Evolutionary conservation across 352 stramenopile species (phyloP).

Genomic region (Pythium brachiatum): DNA sequence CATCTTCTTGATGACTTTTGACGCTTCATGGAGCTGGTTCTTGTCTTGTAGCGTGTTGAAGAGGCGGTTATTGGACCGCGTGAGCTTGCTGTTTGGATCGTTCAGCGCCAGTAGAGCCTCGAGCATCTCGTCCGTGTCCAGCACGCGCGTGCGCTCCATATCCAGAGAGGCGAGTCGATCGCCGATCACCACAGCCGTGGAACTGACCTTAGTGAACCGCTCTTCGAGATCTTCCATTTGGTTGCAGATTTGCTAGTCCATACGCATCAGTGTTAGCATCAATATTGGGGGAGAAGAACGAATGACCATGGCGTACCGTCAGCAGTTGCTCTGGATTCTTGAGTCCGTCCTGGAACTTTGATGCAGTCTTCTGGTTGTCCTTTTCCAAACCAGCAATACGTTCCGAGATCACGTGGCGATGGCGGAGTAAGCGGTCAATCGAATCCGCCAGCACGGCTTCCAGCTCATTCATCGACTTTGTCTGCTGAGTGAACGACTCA

Average conservation of each 20-base stretch:
- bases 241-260: slow-evolving; percentile 49
- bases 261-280: not conserved
- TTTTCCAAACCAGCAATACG: slow-evolving; percentile 62
- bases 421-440: slow-evolving; percentile 55
- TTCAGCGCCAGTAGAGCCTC: slow-evolving; percentile 74
- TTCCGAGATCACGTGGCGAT: slow-evolving; percentile 53
- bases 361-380: slow-evolving; percentile 51
- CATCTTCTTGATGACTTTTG: slow-evolving; percentile 73
- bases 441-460: slow-evolving; percentile 52
- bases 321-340: slow-evolving; percentile 56
- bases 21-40: slow-evolving; percentile 65
- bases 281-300: not conserved
- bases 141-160: slow-evolving; percentile 54
- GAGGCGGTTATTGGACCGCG: slow-evolving; percentile 57
- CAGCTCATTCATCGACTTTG: slow-evolving; percentile 61
- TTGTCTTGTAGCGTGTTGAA: slow-evolving; percentile 69
- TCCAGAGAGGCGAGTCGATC: slow-evolving; percentile 66
- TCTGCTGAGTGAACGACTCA: slow-evolving; percentile 56
- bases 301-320: slow-evolving; percentile 26
- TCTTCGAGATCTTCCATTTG: slow-evolving; percentile 85
- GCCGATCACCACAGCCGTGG: slow-evolving; percentile 71
- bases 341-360: slow-evolving; percentile 66
- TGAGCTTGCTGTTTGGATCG: slow-evolving; percentile 48
- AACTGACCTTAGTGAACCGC: slow-evolving; percentile 84
- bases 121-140: slow-evolving; percentile 79